Evolutionary conservation across 2,329 filamentous ascomycete genomes (phyloP).

Genomic region (Laburnicola sp.): DNA sequence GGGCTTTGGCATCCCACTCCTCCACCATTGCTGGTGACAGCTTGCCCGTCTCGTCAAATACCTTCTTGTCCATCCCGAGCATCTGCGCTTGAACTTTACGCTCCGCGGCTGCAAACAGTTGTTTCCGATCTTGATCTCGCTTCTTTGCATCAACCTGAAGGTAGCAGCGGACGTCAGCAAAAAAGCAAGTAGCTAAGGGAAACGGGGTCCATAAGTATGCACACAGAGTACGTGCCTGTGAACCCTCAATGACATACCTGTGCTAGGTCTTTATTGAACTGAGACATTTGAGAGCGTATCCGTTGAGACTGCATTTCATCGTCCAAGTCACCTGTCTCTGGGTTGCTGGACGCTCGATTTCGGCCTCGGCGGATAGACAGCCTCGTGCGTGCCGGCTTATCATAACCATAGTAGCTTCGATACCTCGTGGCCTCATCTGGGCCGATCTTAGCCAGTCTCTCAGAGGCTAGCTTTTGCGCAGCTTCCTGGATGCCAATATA

Average conservation of each 20-base stretch:
- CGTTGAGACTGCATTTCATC: conserved; percentile 71
- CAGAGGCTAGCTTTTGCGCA: conserved; percentile 82
- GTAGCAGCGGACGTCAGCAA: background rate
- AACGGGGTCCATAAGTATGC: too few species aligned
- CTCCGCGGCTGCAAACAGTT: conserved; percentile 76
- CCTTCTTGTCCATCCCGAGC: conserved; percentile 77
- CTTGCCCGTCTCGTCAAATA: conserved; percentile 76
- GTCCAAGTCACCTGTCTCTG: conserved; percentile 56
- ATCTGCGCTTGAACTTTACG: conserved; percentile 82
- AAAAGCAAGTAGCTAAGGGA: too few species aligned
- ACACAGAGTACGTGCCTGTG: too few species aligned
- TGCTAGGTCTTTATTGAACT: conserved; percentile 69
- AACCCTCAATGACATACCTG: conserved; percentile 36
- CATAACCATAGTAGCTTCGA: conserved; percentile 75
- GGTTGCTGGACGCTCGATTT: conserved; percentile 68
- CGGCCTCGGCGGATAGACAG: conserved; percentile 59
- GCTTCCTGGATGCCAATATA: conserved; percentile 76
- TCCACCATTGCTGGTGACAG: conserved; percentile 68
- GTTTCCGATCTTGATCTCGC: conserved; percentile 72
- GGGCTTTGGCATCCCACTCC: conserved; percentile 79
- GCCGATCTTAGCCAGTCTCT: conserved; percentile 78
- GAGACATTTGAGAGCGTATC: conserved; percentile 77
- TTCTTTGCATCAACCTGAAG: conserved; percentile 68
- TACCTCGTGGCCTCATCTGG: conserved; percentile 68
- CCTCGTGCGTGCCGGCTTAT: conserved; percentile 54